Evolutionary conservation across 345 rosid genomes (phyloP), one percentile per base, ranked within the genome.

Genomic region (Eutrema yunnanense): DNA sequence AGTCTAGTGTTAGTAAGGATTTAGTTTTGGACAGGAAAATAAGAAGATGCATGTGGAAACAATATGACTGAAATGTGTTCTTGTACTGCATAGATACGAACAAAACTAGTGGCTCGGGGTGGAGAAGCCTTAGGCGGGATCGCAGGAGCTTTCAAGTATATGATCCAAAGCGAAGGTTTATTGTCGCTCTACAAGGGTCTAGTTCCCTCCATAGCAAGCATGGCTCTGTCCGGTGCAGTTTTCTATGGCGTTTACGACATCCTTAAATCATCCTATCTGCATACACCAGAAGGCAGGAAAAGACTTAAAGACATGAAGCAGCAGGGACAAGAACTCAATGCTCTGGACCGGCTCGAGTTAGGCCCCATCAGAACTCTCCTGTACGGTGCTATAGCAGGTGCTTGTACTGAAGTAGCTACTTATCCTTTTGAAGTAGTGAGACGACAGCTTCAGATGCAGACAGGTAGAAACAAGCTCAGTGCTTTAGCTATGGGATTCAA

Each of bases 391-490:
- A 63, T 91, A 16, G 89, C 96, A 2, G 95, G 98, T 60, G 95
- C 86, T 36, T 91, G 96, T 74, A 84, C 97, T 48, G 98, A 94
- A 83, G 97, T 90, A 69, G 86, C 92, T 22, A 94, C 98, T 2
- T 94, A 94, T 79, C 98, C 97, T 7, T 91, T 91, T 61, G 98
- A 91, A 85, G 96, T 89, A 50, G 96, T 91, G 63, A 87, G 97
- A 80, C 84, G 98, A 67, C 94, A 86, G 43, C 96, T 94, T 74
- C 98, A 94, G 76, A 82, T 94, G 91, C 97, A 94, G 80, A 82
- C 62, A n/a, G 83, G 79, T 51, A 78, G 84, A 8, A 81, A 85
- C 22, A 85, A 84, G 80, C 82, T 91, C 70, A 70, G 80, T 76
- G 75, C 94, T 60, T 40, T 89, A 72, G 89, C 90, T 9, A 91